These are phyloP conservation scores for Withania somnifera DNA, from an alignment of 305 asterid species.

Conservation along the genomic window DNA sequence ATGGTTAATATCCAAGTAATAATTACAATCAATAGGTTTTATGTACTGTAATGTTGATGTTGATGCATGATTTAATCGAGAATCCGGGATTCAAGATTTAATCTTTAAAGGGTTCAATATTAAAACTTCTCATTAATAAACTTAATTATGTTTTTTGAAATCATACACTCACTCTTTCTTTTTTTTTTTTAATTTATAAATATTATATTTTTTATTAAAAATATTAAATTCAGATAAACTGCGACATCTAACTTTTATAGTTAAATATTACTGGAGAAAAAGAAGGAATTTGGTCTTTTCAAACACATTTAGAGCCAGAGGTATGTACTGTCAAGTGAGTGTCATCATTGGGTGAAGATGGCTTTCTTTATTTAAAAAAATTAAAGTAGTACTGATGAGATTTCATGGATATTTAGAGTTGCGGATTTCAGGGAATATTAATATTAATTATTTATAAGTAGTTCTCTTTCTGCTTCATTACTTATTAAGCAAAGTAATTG, in stretches of 20 bases:
- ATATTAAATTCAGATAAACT: background rate
- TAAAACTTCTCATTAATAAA: background rate
- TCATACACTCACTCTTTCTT: background rate
- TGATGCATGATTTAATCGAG: background rate
- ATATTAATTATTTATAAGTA: background rate
- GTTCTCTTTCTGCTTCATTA: background rate
- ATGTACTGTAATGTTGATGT: background rate
- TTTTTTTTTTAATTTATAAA: background rate
- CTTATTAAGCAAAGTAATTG: background rate
- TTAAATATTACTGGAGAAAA: background rate
- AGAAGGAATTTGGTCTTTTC: background rate
- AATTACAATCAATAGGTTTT: background rate
- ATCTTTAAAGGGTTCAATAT: background rate
- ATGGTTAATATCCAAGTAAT: background rate
- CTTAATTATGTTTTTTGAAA: background rate
- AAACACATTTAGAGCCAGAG: background rate
- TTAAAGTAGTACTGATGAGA: background rate
- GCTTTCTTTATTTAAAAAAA: background rate
- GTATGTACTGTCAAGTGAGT: background rate
- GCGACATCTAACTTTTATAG: fast-evolving
- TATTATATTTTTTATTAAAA: background rate
- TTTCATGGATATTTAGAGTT: background rate
- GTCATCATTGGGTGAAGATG: background rate
- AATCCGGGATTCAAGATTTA: background rate
- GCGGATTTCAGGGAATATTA: background rate